Conservation (phyloP, 441 rosid species). For the Populus hybrid region DNA sequence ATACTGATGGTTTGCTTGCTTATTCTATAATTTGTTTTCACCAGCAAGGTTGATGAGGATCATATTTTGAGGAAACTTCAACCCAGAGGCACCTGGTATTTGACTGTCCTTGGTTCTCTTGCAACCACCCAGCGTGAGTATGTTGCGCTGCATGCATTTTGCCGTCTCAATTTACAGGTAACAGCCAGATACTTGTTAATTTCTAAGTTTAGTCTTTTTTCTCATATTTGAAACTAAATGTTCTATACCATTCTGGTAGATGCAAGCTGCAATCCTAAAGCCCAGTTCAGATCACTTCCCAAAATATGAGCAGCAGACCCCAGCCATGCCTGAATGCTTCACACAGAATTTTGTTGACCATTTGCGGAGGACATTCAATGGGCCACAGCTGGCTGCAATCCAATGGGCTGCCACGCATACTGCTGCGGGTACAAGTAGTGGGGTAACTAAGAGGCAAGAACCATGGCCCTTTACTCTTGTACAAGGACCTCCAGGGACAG, state of each 20-base stretch:
- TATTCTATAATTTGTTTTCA: conserved; percentile 5
- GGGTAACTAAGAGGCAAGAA: conserved; percentile 74
- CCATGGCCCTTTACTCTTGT: conserved; percentile 99
- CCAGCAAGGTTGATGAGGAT: conserved; percentile 77
- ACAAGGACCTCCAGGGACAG: conserved; percentile 99
- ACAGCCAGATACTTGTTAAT: background rate
- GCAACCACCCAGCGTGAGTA: conserved; percentile 99
- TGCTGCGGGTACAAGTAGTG: conserved; percentile 97
- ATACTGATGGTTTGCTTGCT: background rate
- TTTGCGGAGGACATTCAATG: conserved; percentile 79
- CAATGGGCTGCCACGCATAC: conserved; percentile 99
- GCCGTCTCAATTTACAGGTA: conserved; percentile 94
- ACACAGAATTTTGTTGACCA: conserved; percentile 79
- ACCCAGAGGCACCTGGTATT: conserved; percentile 74
- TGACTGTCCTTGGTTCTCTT: conserved; percentile 95
- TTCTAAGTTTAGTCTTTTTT: background rate
- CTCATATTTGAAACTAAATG: conserved; percentile 16
- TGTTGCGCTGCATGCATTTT: conserved; percentile 96
- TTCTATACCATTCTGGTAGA: conserved; percentile 39
- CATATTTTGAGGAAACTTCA: conserved; percentile 87
- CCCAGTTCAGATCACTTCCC: conserved; percentile 97
- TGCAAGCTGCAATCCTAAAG: conserved; percentile 95
- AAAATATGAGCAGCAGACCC: conserved; percentile 84
- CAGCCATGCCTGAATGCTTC: conserved; percentile 94
- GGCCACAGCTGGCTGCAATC: conserved; percentile 92